A percentile compares a stretch with the other conserved stretches of the same genome.
Conservation (phyloP, 2,329 filamentous ascomycete species). For the Fusarium pininemorale region DNA sequence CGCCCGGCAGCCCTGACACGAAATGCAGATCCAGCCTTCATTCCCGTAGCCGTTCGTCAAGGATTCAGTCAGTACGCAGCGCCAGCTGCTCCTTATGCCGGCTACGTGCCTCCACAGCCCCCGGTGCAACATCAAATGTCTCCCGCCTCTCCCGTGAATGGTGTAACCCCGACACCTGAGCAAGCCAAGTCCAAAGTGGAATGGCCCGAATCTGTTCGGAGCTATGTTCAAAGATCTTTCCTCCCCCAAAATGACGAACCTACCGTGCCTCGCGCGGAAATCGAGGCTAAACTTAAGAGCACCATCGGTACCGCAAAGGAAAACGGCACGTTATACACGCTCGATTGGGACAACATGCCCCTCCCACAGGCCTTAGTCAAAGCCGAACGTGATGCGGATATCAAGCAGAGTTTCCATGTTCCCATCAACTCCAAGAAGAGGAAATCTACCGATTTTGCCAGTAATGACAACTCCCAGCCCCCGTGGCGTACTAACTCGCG, state of each 20-base stretch:
- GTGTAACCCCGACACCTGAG: conserved; percentile 44
- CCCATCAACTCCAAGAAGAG: conserved; percentile 73
- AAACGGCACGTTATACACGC: conserved; percentile 72
- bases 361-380: conserved; percentile 86
- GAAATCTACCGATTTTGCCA: conserved; percentile 75
- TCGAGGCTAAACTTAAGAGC: conserved; percentile 85
- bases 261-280: conserved; percentile 71
- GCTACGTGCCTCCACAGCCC: conserved; percentile 45
- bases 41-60: conserved; percentile 69
- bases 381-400: conserved; percentile 68
- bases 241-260: conserved; percentile 74
- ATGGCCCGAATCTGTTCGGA: conserved; percentile 84
- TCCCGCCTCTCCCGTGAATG: conserved; percentile 38
- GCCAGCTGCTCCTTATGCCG: conserved; percentile 48
- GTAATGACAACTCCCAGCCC: conserved; percentile 64
- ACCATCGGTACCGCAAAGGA: conserved; percentile 87
- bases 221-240: conserved; percentile 91
- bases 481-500: conserved; percentile 79
- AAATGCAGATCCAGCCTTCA: conserved; percentile 64
- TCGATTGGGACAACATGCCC: conserved; percentile 85
- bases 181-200: conserved; percentile 70
- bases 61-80: conserved; percentile 60
- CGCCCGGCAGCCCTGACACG: conserved; percentile 35
- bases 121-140: conserved; percentile 40
- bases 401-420: conserved; percentile 47